Evolutionary conservation across 805 yeast genomes (phyloP).

Genomic region (Candida xyloterini): DNA sequence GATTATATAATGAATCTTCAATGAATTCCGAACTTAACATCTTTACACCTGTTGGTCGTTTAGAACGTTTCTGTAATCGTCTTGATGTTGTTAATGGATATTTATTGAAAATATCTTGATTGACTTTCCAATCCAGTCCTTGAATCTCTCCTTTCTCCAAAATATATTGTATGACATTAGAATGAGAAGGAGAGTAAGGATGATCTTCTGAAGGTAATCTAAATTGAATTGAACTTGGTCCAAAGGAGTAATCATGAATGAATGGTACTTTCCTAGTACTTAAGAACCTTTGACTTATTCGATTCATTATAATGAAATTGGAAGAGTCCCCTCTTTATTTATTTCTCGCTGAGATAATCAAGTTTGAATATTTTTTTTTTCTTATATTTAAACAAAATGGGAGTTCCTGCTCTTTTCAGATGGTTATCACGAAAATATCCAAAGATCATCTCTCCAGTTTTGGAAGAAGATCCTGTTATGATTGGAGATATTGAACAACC

Average conservation of each 20-base stretch:
- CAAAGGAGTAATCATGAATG: conserved; percentile 34
- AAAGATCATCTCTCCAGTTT: conserved; percentile 85
- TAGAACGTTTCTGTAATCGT: conserved; percentile 34
- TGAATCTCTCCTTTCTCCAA: conserved; percentile 37
- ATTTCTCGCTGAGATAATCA: conserved; percentile 7
- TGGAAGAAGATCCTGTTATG: conserved; percentile 63
- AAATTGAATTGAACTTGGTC: conserved; percentile 31
- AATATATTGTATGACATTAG: conserved; percentile 24
- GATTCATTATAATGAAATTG: conserved; percentile 1
- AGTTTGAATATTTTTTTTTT: not conserved
- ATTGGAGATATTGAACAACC: conserved; percentile 65
- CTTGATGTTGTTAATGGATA: conserved; percentile 42
- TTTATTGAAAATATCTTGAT: conserved; percentile 36
- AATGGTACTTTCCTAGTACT: conserved; percentile 17
- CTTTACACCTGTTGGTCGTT: conserved; percentile 59
- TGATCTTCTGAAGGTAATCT: conserved; percentile 28
- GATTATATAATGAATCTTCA: conserved; percentile 81
- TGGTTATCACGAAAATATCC: conserved; percentile 95
- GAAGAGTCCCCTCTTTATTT: conserved; percentile 5
- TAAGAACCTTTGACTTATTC: conserved; percentile 5
- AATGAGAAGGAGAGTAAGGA: conserved; percentile 18
- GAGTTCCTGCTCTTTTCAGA: conserved; percentile 97
- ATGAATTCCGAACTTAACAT: conserved; percentile 80
- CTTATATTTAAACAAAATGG: conserved; percentile 44
- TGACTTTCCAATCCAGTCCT: conserved; percentile 33